Evolutionary conservation across 768 basidiomycete genomes (phyloP).

Genomic region (Leccinum uliginosum): DNA sequence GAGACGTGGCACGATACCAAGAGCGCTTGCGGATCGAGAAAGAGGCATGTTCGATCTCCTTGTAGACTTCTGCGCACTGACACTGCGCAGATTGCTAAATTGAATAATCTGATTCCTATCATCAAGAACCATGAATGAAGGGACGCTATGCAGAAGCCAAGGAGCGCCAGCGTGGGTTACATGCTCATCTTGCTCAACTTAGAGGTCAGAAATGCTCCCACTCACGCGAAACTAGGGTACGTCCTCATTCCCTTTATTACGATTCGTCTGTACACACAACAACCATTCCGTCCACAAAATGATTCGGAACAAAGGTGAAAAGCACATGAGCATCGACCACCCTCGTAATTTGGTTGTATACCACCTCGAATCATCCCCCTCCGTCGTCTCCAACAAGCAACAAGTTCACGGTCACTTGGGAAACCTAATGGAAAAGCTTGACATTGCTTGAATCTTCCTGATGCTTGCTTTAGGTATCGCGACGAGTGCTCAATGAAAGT

Average conservation of each 20-base stretch:
- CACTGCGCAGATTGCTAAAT: constrained; percentile 51
- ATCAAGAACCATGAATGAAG: constrained; percentile 61
- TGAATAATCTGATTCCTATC: constrained; percentile 66
- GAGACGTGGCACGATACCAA: constrained; percentile 73
- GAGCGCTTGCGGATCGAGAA: constrained; percentile 72
- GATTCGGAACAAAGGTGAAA: no score
- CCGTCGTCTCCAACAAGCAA: no score
- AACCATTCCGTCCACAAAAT: no score
- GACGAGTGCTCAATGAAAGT: no score
- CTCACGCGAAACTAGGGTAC: constrained; percentile 50
- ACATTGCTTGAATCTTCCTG: no score
- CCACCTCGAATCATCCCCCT: no score
- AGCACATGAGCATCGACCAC: no score
- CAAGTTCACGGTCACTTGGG: no score
- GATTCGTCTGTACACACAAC: neutral
- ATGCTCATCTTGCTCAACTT: constrained; percentile 46
- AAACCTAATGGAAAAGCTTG: no score
- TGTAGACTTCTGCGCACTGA: neutral
- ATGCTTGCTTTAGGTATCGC: no score
- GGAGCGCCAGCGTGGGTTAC: constrained; percentile 43
- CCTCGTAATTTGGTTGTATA: no score
- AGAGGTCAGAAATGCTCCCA: constrained; percentile 62
- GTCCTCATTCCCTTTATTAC: neutral
- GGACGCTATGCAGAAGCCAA: constrained; percentile 48
- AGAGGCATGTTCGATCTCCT: constrained; percentile 34